Evolutionary conservation across 2,329 filamentous ascomycete genomes (phyloP), one percentile per base, ranked within the genome.

Genomic region (Pseudocercospora musae): DNA sequence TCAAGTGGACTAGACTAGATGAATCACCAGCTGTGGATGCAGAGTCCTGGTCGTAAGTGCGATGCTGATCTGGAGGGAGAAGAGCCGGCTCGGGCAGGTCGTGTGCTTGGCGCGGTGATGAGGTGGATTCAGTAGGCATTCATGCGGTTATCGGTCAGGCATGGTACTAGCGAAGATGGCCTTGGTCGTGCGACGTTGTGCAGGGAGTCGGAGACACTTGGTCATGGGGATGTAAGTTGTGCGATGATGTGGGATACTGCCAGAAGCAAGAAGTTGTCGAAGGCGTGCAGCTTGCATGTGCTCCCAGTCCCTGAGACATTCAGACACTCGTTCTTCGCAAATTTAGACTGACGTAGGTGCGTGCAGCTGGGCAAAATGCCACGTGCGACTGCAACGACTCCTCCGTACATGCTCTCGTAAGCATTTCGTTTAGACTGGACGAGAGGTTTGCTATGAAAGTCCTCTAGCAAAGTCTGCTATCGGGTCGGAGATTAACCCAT

Each of bases 1-100:
- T 72, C 57, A 73, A 20, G 56, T 72, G 70, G 21, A 73, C 71
- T 9, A 71, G 63, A 55, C 72, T 70, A 49, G 70, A 69, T 20
- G 68, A 72, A n/a, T 69, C 69, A 49, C 59, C 63, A 42, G 63
- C 59, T 48, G 67, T 64, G 29, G 70, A 70, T 13, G 62, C 59
- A 31, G 62, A 57, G 18, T 61, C 49, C 29, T 48, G 55, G 7
- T 66, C 60, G 53, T 60, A 62, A 66, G 70, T 65, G 48, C 67
- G 57, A 61, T 58, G 60, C 55, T 67, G 69, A 46, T 70, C 65
- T 59, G 66, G 66, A 60, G 68, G 52, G 10, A 70, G 63, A 11
- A 69, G 58, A 50, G 10, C 53, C 37, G 65, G 57, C 20, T 57
- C 59, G 57, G 58, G 57, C 48, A 63, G 57, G 57, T 63, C 59